phyloP scores from a whole-genome alignment of 768 basidiomycete genomes.

The Rhizopogon vesiculosus region DNA sequence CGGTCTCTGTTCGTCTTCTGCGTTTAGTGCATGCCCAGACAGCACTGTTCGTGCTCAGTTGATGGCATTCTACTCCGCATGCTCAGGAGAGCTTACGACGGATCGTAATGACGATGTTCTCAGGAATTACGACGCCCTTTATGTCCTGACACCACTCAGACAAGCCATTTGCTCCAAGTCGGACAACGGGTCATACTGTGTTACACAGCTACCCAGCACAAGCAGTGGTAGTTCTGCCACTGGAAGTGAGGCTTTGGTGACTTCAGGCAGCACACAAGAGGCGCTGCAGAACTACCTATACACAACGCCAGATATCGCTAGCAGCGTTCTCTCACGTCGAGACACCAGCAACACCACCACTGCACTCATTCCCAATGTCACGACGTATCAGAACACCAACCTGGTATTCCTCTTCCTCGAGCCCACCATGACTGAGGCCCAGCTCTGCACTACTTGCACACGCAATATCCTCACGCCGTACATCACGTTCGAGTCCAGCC shows the following conservation, averaged over 20 bases:
- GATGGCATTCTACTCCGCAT: constrained; percentile 64
- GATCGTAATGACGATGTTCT: constrained; percentile 44
- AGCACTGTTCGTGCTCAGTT: constrained; percentile 58
- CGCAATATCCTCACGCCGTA: constrained; percentile 71
- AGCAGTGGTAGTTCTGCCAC: constrained; percentile 14
- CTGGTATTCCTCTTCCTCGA: constrained; percentile 79
- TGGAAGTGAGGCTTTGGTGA: constrained; percentile 12
- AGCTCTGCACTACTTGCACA: constrained; percentile 82
- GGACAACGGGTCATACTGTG: constrained; percentile 67
- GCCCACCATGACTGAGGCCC: constrained; percentile 37
- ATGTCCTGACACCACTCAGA: constrained; percentile 60
- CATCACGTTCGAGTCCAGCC: constrained; percentile 65
- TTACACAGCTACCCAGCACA: constrained; percentile 37
- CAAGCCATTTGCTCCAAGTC: constrained; percentile 74
- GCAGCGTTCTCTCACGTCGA: constrained; percentile 21
- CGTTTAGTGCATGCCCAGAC: constrained; percentile 48
- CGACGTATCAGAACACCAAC: constrained; percentile 52
- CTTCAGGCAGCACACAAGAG: constrained; percentile 5
- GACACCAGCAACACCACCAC: constrained; percentile 23
- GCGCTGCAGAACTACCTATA: constrained; percentile 23
- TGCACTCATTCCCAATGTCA: constrained; percentile 44
- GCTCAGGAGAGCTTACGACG: constrained; percentile 64
- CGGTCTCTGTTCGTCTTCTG: constrained; percentile 47
- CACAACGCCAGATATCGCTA: constrained; percentile 3
- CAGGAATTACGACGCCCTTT: constrained; percentile 76